These are phyloP conservation scores for Coemansia sp. DNA, from an alignment of 192 early-diverging fungal species.

Conservation along the genomic window DNA sequence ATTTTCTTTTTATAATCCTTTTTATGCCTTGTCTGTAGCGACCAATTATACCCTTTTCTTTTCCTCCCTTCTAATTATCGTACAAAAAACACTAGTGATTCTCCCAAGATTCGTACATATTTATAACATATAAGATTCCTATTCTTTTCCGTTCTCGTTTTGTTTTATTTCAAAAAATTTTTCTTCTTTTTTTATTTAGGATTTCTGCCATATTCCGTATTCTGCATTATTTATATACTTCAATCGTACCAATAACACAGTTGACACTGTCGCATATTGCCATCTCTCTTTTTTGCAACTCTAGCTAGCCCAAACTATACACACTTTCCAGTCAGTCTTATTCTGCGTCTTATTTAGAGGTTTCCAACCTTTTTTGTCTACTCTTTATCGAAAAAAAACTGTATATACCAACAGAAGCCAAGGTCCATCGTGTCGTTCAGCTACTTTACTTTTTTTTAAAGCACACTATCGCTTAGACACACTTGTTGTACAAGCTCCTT, in stretches of 20 bases:
- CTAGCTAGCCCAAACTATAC: not conserved
- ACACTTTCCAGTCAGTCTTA: not conserved
- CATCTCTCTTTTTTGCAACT: not conserved
- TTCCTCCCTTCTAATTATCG: not conserved
- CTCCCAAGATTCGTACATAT: not conserved
- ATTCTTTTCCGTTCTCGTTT: conserved; percentile 6
- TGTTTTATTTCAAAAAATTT: conserved; percentile 1
- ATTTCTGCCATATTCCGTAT: not conserved
- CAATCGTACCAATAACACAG: not conserved
- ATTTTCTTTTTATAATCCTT: not conserved
- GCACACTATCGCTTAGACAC: not conserved
- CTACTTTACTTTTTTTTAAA: not conserved
- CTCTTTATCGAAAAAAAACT: not conserved
- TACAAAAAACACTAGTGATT: not conserved
- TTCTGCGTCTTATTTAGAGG: not conserved
- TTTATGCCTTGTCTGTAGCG: not conserved
- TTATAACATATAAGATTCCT: conserved; percentile 13
- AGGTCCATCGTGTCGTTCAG: not conserved
- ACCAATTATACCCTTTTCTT: not conserved
- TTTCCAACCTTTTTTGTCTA: not conserved
- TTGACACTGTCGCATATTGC: not conserved
- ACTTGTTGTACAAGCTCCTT: not conserved
- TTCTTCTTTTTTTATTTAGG: not conserved
- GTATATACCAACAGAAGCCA: not conserved
- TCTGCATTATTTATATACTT: not conserved